Base-by-base conservation (phyloP, 129 eudicot species). In the Rutidosis leptorrhynchoides region DNA sequence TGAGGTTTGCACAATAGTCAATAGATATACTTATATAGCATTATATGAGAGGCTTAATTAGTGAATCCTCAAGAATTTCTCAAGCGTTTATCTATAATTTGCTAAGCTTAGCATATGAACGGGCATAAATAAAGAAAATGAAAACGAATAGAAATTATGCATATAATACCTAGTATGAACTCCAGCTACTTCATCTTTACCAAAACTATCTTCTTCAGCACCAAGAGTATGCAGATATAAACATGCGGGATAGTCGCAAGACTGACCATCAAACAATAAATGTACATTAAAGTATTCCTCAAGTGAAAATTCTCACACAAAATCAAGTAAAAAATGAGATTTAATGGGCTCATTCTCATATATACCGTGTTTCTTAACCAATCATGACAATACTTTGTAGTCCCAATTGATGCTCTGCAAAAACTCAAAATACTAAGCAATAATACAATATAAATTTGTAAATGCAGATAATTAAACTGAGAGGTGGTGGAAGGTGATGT, bases 301-400 rank as follows among this genome's bases (percentile, higher is more conserved):
- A 62, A 12, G 4, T 58, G 1, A 8, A 20, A 52, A 75, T 37
- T 35, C 37, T n/a, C 62, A 11, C 29, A 43, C 15, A n/a, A 58
- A 21, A 68, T 45, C 20, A 19, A 48, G 65, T n/a, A 58, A 5
- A 23, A 52, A 74, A 64, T 24, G 28, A 16, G 49, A 73, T 46
- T 27, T 32, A 16, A 48, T 63, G 20, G 45, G 35, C 15, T 26
- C 54, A 59, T 55, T 56, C 55, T 35, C 51, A 27, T 76, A 29
- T 11, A 56, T 86, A 89, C 96, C 90, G 66, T 72, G 65, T 82
- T 86, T 67, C 81, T 84, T 81, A 89, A 75, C 96, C 96, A 89
- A 64, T 95, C 84, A 86, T 89, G 96, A 67, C 96, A 89, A 75
- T 89, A 89, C 71, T 89, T 89, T 42, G 96, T 95, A 60, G 96